Evolutionary conservation across 192 early-diverging fungal species (phyloP).

Genomic region (Backusella morwellensis): DNA sequence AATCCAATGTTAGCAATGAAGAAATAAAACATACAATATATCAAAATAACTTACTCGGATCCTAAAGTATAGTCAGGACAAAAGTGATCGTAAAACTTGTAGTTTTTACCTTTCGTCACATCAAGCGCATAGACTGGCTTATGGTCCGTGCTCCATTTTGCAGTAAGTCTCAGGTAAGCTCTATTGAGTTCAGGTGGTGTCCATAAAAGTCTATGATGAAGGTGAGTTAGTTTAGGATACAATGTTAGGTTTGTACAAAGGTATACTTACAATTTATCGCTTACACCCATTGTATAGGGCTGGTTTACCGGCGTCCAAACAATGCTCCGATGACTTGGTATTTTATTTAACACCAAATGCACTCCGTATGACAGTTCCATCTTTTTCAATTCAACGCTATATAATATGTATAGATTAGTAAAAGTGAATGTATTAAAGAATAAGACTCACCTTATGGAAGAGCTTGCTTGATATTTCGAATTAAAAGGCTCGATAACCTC

Average conservation of each 20-base stretch:
- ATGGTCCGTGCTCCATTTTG: slow-evolving; percentile 43
- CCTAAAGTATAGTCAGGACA: slow-evolving; percentile 40
- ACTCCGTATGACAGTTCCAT: slow-evolving; percentile 60
- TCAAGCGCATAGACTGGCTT: slow-evolving; percentile 46
- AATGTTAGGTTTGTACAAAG: not conserved
- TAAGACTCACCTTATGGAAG: slow-evolving; percentile 58
- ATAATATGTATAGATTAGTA: not conserved
- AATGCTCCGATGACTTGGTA: slow-evolving; percentile 51
- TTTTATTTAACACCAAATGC: slow-evolving; percentile 58
- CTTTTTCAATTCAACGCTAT: slow-evolving; percentile 56
- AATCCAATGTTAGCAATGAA: not conserved
- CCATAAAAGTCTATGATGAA: slow-evolving; percentile 51
- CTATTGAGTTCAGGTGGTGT: slow-evolving; percentile 52
- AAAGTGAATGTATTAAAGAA: not conserved
- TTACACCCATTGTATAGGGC: slow-evolving; percentile 51
- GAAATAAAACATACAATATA: not conserved
- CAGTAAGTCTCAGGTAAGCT: slow-evolving; percentile 50
- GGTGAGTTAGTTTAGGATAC: not conserved
- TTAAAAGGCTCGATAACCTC: slow-evolving; percentile 58
- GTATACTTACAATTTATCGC: slow-evolving; percentile 47
- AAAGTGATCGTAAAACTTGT: slow-evolving; percentile 51
- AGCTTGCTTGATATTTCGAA: slow-evolving; percentile 34
- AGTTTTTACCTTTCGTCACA: slow-evolving; percentile 37
- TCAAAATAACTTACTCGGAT: slow-evolving; percentile 31
- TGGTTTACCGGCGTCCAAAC: slow-evolving; percentile 67